phyloP scores from a whole-genome alignment of 2,329 filamentous ascomycete genomes.

The Alternaria triticimaculans region DNA sequence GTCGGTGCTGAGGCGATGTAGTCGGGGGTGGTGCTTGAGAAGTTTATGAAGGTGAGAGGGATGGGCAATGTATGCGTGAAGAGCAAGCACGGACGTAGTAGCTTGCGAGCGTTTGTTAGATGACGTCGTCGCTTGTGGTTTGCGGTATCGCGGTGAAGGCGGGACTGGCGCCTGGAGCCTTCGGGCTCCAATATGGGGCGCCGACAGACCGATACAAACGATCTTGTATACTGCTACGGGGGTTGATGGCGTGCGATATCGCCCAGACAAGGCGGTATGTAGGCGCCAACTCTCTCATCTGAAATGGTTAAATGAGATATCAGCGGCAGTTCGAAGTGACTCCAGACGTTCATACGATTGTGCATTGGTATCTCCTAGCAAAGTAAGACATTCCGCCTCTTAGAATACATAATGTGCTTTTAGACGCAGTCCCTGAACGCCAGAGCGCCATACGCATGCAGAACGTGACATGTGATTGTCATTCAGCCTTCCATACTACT shows the following conservation, averaged over 20 bases:
- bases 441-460: constrained; percentile 35
- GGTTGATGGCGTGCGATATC: neutral
- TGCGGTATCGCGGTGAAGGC: neutral
- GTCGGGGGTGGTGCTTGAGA: neutral
- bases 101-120: constrained; percentile 1
- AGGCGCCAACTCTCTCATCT: neutral
- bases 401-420: constrained; percentile 19
- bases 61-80: neutral
- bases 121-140: neutral
- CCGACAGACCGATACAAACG: neutral
- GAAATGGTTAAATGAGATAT: neutral
- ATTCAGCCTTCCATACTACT: neutral
- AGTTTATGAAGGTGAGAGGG: neutral
- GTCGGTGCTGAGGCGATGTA: neutral
- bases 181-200: neutral
- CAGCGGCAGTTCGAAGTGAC: neutral
- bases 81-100: neutral
- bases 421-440: constrained; percentile 22
- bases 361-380: constrained; percentile 25
- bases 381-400: constrained; percentile 1
- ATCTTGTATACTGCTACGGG: neutral
- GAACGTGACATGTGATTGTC: neutral
- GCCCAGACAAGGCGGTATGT: neutral
- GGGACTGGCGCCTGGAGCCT: too few relatives aligned
- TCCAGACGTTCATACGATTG: neutral